Conservation (phyloP, 805 yeast genomes). For the Monosporozyma aerobia region DNA sequence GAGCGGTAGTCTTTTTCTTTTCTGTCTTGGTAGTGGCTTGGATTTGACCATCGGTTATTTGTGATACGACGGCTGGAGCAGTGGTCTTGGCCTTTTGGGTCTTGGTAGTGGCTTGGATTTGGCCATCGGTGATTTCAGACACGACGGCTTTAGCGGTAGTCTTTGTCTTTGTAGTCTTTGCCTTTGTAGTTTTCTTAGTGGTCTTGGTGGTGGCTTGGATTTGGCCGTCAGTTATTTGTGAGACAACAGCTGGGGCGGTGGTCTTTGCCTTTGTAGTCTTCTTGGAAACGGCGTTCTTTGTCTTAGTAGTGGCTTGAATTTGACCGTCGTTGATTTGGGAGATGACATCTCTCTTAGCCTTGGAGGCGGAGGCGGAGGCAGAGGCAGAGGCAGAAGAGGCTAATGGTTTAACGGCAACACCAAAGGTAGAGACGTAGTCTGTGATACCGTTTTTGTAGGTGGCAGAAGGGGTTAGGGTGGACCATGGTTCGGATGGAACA, state of each 20-base stretch:
- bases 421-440: constrained; percentile 31
- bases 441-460: constrained; percentile 32
- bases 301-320: constrained; percentile 31
- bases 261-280: constrained; percentile 24
- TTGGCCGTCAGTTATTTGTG: constrained; percentile 39
- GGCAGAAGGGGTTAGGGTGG: constrained; percentile 33
- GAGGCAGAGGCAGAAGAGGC: constrained; percentile 25
- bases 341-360: constrained; percentile 32
- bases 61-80: constrained; percentile 34
- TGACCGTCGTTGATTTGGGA: constrained; percentile 42
- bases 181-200: constrained; percentile 1
- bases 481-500: constrained; percentile 31
- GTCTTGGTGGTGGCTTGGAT: constrained; percentile 24
- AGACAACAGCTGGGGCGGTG: constrained; percentile 26
- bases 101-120: constrained; percentile 27
- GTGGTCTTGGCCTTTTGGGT: constrained; percentile 11
- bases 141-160: constrained; percentile 28
- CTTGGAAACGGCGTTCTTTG: constrained; percentile 14
- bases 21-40: constrained; percentile 35
- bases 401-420: constrained; percentile 35
- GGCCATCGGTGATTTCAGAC: constrained; percentile 36
- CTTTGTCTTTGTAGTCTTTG: constrained; percentile 29
- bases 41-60: constrained; percentile 45
- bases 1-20: constrained; percentile 4
- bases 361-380: constrained; percentile 23